phyloP scores from a whole-genome alignment of 495 filamentous ascomycete species.

The Penicillium steckii region DNA sequence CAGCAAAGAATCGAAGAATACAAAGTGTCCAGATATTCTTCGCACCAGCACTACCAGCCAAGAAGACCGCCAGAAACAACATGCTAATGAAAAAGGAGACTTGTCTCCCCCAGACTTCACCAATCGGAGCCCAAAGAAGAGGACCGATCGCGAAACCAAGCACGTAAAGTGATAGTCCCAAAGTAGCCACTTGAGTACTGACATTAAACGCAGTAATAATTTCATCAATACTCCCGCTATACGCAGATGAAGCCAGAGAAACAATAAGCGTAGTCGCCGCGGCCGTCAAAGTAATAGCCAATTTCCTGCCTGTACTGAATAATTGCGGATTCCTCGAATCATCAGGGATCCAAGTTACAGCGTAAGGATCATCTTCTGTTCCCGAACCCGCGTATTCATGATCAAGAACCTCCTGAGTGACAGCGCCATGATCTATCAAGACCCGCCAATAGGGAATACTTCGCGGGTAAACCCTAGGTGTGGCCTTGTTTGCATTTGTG shows the following conservation, averaged over 20 bases:
- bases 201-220: constrained; percentile 55
- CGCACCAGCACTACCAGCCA: constrained; percentile 52
- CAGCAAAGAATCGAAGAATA: constrained; percentile 66
- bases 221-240: constrained; percentile 56
- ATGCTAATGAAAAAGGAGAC: constrained; percentile 58
- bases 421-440: constrained; percentile 34
- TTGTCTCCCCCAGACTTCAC: constrained; percentile 62
- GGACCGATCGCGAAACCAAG: constrained; percentile 63
- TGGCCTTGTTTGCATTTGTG: neutral
- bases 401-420: constrained; percentile 46
- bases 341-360: constrained; percentile 61
- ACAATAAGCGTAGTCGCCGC: constrained; percentile 62
- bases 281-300: constrained; percentile 53
- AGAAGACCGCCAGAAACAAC: constrained; percentile 54
- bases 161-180: constrained; percentile 65
- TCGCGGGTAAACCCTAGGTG: neutral
- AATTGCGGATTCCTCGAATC: constrained; percentile 61
- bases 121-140: constrained; percentile 55
- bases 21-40: constrained; percentile 58
- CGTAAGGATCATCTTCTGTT: constrained; percentile 61
- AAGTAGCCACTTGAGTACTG: constrained; percentile 48
- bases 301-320: constrained; percentile 54
- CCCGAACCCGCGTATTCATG: constrained; percentile 58
- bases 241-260: constrained; percentile 66
- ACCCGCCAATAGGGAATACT: constrained; percentile 15